Conservation (phyloP, 306 rosid species). For the Trifolium pratense region DNA sequence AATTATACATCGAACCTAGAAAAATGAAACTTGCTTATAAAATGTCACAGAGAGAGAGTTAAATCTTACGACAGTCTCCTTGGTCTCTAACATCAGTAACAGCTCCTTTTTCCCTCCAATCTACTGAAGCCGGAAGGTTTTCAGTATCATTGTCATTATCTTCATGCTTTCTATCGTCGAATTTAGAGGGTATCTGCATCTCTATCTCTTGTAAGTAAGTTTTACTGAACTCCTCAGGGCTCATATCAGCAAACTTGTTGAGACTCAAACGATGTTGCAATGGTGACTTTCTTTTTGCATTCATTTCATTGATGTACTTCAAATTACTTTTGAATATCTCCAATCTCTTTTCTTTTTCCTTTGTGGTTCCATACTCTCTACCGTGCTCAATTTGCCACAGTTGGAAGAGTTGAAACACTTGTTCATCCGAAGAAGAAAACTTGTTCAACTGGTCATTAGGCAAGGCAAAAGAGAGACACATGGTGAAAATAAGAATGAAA, state of each 20-base stretch:
- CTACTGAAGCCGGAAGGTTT: constrained; percentile 56
- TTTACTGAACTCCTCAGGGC: constrained; percentile 59
- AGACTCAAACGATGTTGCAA: constrained; percentile 50
- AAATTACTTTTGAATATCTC: constrained; percentile 61
- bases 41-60: too few species aligned
- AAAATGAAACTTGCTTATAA: too few species aligned
- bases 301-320: constrained; percentile 54
- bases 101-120: constrained; percentile 66
- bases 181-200: constrained; percentile 37
- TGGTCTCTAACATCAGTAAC: constrained; percentile 67
- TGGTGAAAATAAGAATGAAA: constrained; percentile 7
- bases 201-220: constrained; percentile 32
- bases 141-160: constrained; percentile 32
- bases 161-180: constrained; percentile 14
- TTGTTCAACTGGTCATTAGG: constrained; percentile 38
- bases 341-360: constrained; percentile 46
- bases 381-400: constrained; percentile 58
- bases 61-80: constrained; percentile 63
- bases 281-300: constrained; percentile 44
- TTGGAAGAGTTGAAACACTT: constrained; percentile 51
- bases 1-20: too few species aligned
- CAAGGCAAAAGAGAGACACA: constrained; percentile 44
- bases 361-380: constrained; percentile 51
- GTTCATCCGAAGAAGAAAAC: constrained; percentile 44
- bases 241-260: constrained; percentile 67